These are phyloP conservation scores for Penicillium steckii DNA, from an alignment of 495 filamentous ascomycete species.

Conservation along the genomic window DNA sequence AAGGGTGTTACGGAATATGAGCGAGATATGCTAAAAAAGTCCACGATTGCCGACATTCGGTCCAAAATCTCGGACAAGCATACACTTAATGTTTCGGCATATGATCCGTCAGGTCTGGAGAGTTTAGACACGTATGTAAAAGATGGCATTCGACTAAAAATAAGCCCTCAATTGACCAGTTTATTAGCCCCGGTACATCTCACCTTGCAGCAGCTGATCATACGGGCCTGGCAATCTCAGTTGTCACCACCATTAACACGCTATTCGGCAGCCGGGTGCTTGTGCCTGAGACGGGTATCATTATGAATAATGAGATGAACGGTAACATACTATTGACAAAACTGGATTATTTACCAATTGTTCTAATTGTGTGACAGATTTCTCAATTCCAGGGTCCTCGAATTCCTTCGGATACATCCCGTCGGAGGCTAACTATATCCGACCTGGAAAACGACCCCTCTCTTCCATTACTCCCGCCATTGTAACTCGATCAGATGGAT, in stretches of 20 bases:
- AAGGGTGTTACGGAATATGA: conserved; percentile 62
- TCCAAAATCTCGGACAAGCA: conserved; percentile 64
- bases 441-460: conserved; percentile 76
- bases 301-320: conserved; percentile 96
- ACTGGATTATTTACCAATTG: background rate
- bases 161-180: background rate
- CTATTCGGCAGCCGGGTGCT: conserved; percentile 77
- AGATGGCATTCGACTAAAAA: background rate
- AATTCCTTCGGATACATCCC: conserved; percentile 85
- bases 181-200: conserved; percentile 62
- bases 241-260: conserved; percentile 82
- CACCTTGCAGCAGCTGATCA: conserved; percentile 71
- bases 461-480: conserved; percentile 79
- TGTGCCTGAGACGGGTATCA: conserved; percentile 78
- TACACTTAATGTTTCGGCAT: conserved; percentile 67
- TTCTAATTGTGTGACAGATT: conserved; percentile 37
- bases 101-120: conserved; percentile 63
- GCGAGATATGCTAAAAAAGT: conserved; percentile 59
- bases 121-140: conserved; percentile 55
- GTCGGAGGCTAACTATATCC: conserved; percentile 76
- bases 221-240: conserved; percentile 66
- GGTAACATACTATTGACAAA: conserved; percentile 39
- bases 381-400: conserved; percentile 69
- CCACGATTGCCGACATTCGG: conserved; percentile 57
- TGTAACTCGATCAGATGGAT: conserved; percentile 63